These are phyloP conservation scores for Fusarium sp. DNA, from an alignment of 2,329 filamentous ascomycete species.

Conservation along the genomic window DNA sequence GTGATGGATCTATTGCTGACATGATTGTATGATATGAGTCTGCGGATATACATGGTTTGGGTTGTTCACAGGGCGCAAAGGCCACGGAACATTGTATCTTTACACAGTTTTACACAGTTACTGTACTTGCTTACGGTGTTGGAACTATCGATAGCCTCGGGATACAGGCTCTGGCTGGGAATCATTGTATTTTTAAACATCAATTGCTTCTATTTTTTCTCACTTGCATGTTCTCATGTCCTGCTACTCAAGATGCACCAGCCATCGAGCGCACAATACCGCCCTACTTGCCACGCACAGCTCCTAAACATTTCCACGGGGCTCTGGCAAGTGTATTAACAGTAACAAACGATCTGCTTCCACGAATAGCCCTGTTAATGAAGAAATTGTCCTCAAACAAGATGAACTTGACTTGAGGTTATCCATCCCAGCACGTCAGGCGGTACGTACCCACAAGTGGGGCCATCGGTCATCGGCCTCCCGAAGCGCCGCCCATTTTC, in stretches of 20 bases:
- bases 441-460: conserved; percentile 13
- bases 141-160: background rate
- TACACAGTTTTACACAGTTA: background rate
- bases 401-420: background rate
- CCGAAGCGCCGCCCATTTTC: conserved; percentile 34
- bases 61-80: background rate
- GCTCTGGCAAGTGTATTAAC: accelerated
- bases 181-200: background rate
- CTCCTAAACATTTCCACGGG: accelerated
- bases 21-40: background rate
- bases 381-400: background rate
- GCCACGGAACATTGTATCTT: background rate
- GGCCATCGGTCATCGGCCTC: conserved; percentile 34
- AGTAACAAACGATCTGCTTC: too few relatives aligned
- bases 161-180: background rate
- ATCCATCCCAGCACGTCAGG: background rate
- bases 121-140: conserved; percentile 16
- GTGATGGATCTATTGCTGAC: background rate
- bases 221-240: background rate
- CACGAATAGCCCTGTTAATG: too few relatives aligned
- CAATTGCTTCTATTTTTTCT: background rate
- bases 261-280: background rate
- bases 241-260: background rate
- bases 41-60: background rate
- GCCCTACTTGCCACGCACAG: too few relatives aligned